phyloP scores from a whole-genome alignment of 2,329 filamentous ascomycete species.

The Exophiala oligosperma region DNA sequence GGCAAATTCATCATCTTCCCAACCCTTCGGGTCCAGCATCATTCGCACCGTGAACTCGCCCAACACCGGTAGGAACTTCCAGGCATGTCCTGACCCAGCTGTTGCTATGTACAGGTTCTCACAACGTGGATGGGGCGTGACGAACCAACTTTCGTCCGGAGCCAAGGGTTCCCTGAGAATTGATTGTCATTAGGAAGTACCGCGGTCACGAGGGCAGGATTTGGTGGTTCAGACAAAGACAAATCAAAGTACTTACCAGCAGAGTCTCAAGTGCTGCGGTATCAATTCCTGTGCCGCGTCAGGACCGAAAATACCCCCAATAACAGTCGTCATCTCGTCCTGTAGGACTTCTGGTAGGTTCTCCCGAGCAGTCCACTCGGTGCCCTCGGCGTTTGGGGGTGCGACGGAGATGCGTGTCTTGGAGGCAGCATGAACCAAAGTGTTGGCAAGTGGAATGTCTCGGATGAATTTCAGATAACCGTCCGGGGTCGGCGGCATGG shows the following conservation, averaged over 20 bases:
- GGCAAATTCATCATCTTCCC: constrained; percentile 35
- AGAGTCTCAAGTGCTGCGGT: constrained; percentile 46
- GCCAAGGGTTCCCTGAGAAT: constrained; percentile 54
- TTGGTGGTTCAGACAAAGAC: no score
- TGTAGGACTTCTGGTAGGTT: background rate
- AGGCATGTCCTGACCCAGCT: constrained; percentile 64
- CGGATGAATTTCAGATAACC: constrained; percentile 63
- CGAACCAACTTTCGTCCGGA: constrained; percentile 61
- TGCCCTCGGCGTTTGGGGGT: background rate
- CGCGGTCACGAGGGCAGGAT: no score
- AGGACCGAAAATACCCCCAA: background rate
- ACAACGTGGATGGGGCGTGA: constrained; percentile 51
- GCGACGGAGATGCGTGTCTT: background rate
- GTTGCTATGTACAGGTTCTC: constrained; percentile 59
- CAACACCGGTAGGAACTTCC: constrained; percentile 64
- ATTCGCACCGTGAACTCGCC: constrained; percentile 51
- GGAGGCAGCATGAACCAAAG: constrained; percentile 39
- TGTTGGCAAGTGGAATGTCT: constrained; percentile 60
- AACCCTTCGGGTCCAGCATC: constrained; percentile 23
- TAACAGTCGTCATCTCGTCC: background rate
- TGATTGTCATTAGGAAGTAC: background rate
- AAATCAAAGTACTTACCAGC: constrained; percentile 38
- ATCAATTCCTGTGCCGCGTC: constrained; percentile 28
- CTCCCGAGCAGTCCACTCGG: background rate
- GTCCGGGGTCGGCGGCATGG: constrained; percentile 49